These are phyloP conservation scores for Boletus vermiculosoides DNA, from an alignment of 768 basidiomycete species.

Conservation along the genomic window DNA sequence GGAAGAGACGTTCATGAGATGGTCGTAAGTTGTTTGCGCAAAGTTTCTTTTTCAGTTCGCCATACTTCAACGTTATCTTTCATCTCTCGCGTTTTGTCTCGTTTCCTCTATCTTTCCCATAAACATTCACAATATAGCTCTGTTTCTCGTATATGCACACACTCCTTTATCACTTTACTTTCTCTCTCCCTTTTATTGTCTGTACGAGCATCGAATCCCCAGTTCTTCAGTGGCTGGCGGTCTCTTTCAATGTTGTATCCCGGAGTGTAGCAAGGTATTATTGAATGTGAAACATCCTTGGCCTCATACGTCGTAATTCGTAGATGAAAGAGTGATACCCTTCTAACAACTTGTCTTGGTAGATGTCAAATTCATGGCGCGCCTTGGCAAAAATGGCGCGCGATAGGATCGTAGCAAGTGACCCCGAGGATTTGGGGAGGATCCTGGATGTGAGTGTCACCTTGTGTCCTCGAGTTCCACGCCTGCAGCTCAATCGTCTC, in stretches of 20 bases:
- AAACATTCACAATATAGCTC: constrained; percentile 16
- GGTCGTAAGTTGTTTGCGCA: constrained; percentile 56
- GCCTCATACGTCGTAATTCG: not conserved
- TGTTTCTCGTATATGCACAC: constrained; percentile 22
- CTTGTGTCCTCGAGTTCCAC: not conserved
- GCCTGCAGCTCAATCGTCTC: not conserved
- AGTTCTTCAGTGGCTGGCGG: constrained; percentile 8
- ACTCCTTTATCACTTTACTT: constrained; percentile 21
- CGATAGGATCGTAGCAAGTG: constrained; percentile 67
- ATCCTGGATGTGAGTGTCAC: constrained; percentile 61
- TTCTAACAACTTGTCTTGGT: constrained; percentile 17
- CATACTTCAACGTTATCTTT: constrained; percentile 4
- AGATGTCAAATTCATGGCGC: constrained; percentile 91
- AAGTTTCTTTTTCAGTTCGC: constrained; percentile 10
- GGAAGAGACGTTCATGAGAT: constrained; percentile 72
- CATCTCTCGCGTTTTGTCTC: constrained; percentile 10
- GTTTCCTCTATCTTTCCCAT: constrained; percentile 5
- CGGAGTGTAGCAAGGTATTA: constrained; percentile 21
- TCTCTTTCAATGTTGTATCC: constrained; percentile 24
- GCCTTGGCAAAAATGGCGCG: constrained; percentile 81
- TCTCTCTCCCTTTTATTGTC: constrained; percentile 18
- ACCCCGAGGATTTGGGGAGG: constrained; percentile 63
- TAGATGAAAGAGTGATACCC: not conserved
- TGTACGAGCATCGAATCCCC: constrained; percentile 21
- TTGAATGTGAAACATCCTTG: constrained; percentile 11